Evolutionary conservation across 768 basidiomycete genomes (phyloP), one percentile per base, ranked within the genome.

Genomic region (Boletus sp.): DNA sequence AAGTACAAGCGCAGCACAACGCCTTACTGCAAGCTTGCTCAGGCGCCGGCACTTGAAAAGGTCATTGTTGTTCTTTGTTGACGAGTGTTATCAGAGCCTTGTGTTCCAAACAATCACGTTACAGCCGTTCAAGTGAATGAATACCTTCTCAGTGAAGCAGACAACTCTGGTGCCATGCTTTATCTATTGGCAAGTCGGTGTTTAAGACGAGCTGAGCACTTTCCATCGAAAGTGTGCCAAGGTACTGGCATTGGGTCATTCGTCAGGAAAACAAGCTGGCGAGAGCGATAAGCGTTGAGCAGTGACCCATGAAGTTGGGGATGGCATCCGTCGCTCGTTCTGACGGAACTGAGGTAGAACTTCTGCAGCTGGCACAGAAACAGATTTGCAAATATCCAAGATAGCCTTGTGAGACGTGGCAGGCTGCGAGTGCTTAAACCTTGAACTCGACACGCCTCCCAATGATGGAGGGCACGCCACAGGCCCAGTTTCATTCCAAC

Each of bases 11-110:
- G 43, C 53, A 53, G 48, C 33, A 50, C 58, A 55, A 55, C 43
- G 37, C 47, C 41, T 58, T 33, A 50, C 54, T 39, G 52, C 43
- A 59, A 41, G 50, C 50, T 55, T 55, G 50, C 21, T 58, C 47
- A 65, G 54, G 30, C 58, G 61, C 60, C 35, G 35, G 37, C 48
- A 35, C 59, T 27, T 33, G 51, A 62, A 64, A 63, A 57, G 55
- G 61, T 64, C 47, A 50, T 55, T 70, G 54, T 70, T 71, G 62
- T 55, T 23, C 15, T 37, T 45, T 72, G 47, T 70, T 70, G 62
- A 60, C 38, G 9, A 40, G 21, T 72, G 47, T 70, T 71, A 33
- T 55, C 59, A 55, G 57, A 32, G 47, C 50, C 65, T 55, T 62
- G 54, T 5, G 42, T 56, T 55, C 45, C 58, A 66, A 68, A 68